A percentile compares a stretch with the other conserved stretches of the same genome.
Conservation (phyloP, 306 rosid species). For the Ormosia emarginata region DNA sequence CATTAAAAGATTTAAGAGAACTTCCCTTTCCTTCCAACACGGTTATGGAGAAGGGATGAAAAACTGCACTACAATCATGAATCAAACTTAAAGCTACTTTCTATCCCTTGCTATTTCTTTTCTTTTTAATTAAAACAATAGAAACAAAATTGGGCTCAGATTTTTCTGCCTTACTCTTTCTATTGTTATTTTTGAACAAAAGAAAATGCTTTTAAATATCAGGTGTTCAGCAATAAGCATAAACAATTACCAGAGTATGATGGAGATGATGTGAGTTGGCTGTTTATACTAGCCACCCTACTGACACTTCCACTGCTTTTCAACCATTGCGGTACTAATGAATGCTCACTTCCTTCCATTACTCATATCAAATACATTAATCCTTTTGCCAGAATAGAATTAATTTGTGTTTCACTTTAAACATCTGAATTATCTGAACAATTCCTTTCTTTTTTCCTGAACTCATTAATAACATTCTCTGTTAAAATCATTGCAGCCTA, state of each 20-base stretch:
- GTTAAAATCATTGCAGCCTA: background rate
- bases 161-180: background rate
- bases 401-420: background rate
- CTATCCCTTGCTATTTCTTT: background rate
- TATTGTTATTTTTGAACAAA: background rate
- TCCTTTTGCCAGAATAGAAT: background rate
- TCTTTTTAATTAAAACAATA: background rate
- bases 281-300: constrained; percentile 1
- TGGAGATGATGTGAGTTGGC: constrained; percentile 19
- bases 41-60: background rate
- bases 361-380: constrained; percentile 17
- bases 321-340: constrained; percentile 38
- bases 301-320: constrained; percentile 27
- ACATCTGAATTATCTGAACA: background rate
- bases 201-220: background rate
- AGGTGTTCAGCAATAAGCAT: background rate
- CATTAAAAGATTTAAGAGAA: background rate
- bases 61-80: background rate
- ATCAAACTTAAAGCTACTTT: background rate
- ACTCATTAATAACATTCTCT: background rate
- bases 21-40: background rate
- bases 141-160: background rate
- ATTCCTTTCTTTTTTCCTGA: background rate
- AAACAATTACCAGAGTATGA: constrained; percentile 13
- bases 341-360: constrained; percentile 25